Evolutionary conservation across 1,284 basidiomycete species (phyloP), one percentile per base, ranked within the genome.

Genomic region (Cutaneotrichosporon mucoides): DNA sequence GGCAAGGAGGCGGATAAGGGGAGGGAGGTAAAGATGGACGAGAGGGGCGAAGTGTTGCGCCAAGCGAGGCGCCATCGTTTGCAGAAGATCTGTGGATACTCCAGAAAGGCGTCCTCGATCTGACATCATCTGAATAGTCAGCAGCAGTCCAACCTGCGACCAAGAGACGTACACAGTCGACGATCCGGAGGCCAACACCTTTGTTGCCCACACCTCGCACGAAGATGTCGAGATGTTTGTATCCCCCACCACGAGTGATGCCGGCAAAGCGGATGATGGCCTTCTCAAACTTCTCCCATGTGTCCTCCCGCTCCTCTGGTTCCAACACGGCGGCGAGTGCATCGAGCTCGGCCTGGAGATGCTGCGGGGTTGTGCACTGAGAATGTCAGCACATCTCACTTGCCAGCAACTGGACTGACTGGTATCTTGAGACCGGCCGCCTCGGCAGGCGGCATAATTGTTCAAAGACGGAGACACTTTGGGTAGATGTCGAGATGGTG

Each of bases 41-140:
- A 81, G 73, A 4, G 77, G 66, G 4, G 73, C 70, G 62, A 82
- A 82, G 16, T 70, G 60, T 6, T 61, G 43, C 3, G 64, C 71
- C 7, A 82, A 70, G 0, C 81, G 71, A 1, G 81, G 80, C 1
- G 80, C 81, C 55, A 82, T 73, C 8, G 79, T 78, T 52, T 80
- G 77, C 7, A 82, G 61, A 41, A 82, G 68, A 44, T 82, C 81
- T 8, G 74, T 78, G 2, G 79, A 73, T 2, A 77, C 79, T 6
- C 79, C 80, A 0, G 80, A 81, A 10, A 82, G 70, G 47, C 76
- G 72, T 0, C 80, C 81, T 47, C 80, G 66, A 55, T 82, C 81
- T 0, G 81, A 81, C 1, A 81, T 70, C 68, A 82, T 76, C 79
- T 80, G 49, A 24, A 24, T 24, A 24, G 24, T 24, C 24, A 24